Percentiles rank a stretch among this genome's conserved stretches.
phyloP scores from a whole-genome alignment of 2,329 filamentous ascomycete species.

The Talaromyces sp. region DNA sequence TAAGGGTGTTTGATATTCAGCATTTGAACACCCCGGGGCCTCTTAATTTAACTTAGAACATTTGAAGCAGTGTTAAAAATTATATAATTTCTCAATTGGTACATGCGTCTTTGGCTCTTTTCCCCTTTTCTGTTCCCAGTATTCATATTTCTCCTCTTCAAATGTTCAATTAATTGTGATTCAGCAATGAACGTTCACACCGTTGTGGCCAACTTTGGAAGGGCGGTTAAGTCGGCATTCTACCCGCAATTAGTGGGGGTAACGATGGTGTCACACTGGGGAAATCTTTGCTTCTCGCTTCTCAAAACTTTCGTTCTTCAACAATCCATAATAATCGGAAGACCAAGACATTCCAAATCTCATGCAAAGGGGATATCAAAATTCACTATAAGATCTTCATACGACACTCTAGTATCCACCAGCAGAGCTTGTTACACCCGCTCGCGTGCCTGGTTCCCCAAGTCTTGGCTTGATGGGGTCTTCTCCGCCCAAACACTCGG shows the following conservation, averaged over 20 bases:
- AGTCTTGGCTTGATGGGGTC: conserved; percentile 22
- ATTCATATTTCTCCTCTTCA: too few relatives aligned
- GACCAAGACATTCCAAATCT: background rate
- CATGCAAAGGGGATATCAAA: background rate
- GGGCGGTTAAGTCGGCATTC: conserved; percentile 19
- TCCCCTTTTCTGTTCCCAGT: too few relatives aligned
- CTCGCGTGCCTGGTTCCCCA: conserved; percentile 7
- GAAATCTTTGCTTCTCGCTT: conserved; percentile 1
- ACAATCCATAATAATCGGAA: background rate
- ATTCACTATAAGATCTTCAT: background rate
- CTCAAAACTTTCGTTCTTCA: background rate
- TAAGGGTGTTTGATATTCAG: too few relatives aligned
- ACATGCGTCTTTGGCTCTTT: too few relatives aligned
- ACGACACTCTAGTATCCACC: background rate
- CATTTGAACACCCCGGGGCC: too few relatives aligned
- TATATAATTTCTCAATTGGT: too few relatives aligned
- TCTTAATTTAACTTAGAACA: too few relatives aligned
- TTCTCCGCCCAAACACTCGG: conserved; percentile 13
- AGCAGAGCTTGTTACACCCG: conserved; percentile 1
- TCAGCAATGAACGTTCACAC: too few relatives aligned
- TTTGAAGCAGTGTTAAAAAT: too few relatives aligned
- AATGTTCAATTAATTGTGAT: too few relatives aligned
- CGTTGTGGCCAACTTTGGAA: background rate
- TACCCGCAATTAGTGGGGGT: conserved; percentile 5
- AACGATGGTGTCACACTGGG: conserved; percentile 17